Percentiles rank a stretch among this genome's conserved stretches.
Conservation (phyloP, 2,329 filamentous ascomycete genomes). For the Bertia moriformis region DNA sequence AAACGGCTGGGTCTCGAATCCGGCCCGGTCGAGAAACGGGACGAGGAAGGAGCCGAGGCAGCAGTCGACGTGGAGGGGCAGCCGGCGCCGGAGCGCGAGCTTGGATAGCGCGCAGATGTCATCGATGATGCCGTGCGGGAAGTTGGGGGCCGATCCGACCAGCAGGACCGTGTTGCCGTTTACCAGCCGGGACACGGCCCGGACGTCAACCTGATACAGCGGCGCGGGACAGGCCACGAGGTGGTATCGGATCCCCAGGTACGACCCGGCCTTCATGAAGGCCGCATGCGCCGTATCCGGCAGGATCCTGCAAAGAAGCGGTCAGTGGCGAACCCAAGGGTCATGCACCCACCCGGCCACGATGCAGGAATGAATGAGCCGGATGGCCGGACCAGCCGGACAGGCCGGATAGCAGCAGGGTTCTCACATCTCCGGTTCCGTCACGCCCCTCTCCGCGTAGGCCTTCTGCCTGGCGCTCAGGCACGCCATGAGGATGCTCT, state of each 20-base stretch:
- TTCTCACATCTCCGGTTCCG: constrained; percentile 86
- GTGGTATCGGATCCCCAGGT: constrained; percentile 93
- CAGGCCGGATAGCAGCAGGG: too few species aligned
- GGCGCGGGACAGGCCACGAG: constrained; percentile 77
- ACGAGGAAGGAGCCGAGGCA: constrained; percentile 92
- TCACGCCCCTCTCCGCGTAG: constrained; percentile 70
- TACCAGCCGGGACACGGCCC: constrained; percentile 67
- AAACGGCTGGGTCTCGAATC: constrained; percentile 76
- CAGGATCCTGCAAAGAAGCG: constrained; percentile 82
- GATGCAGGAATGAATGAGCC: background rate
- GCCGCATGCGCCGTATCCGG: constrained; percentile 90
- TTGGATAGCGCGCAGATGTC: constrained; percentile 76
- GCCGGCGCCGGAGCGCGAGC: constrained; percentile 62
- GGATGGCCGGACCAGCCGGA: background rate
- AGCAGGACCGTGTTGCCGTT: constrained; percentile 89
- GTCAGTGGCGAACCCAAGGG: too few species aligned
- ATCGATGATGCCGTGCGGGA: constrained; percentile 95
- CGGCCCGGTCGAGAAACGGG: constrained; percentile 81
- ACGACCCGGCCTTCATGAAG: constrained; percentile 85
- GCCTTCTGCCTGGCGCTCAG: constrained; percentile 82
- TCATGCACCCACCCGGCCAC: too few species aligned
- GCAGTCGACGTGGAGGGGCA: constrained; percentile 93
- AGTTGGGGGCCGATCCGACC: constrained; percentile 91
- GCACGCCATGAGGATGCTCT: constrained; percentile 93
- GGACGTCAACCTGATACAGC: constrained; percentile 68